Percentiles rank a stretch among this genome's conserved stretches.
phyloP scores from a whole-genome alignment of 805 yeast species.

The Hanseniaspora lindneri region DNA sequence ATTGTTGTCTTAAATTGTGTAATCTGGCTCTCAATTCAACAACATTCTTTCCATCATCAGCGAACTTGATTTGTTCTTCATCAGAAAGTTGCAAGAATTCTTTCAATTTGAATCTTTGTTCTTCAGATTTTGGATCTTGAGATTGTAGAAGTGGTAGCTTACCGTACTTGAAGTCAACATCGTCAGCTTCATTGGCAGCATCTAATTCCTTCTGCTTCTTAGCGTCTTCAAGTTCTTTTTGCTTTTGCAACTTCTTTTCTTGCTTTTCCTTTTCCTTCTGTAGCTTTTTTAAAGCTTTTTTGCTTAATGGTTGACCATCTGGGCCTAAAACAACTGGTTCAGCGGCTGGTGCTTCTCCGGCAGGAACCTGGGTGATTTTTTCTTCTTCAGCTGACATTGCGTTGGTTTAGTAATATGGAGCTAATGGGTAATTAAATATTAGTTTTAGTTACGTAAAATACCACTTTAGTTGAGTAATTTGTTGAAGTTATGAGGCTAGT shows the following conservation, averaged over 20 bases:
- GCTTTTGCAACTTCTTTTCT: conserved; percentile 83
- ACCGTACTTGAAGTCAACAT: conserved; percentile 61
- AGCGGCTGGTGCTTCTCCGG: conserved; percentile 6
- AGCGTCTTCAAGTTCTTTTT: conserved; percentile 75
- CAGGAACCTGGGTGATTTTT: not conserved
- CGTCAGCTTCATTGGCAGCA: conserved; percentile 76
- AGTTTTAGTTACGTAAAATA: no score
- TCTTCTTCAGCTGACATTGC: conserved; percentile 15
- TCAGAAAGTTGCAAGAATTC: conserved; percentile 31
- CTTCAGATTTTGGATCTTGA: conserved; percentile 46
- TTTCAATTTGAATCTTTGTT: conserved; percentile 46
- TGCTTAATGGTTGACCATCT: conserved; percentile 82
- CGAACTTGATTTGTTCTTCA: conserved; percentile 29
- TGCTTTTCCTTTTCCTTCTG: conserved; percentile 89
- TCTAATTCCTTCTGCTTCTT: conserved; percentile 68
- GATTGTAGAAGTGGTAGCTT: conserved; percentile 80
- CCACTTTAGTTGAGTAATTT: no score
- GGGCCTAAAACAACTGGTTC: conserved; percentile 39
- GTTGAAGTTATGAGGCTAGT: no score
- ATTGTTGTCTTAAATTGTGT: conserved; percentile 87
- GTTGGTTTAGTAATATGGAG: no score
- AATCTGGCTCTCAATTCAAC: conserved; percentile 87
- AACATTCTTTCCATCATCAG: conserved; percentile 54
- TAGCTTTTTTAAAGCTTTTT: conserved; percentile 88
- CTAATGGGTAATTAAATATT: no score